These are phyloP conservation scores for Hordeum marinum DNA, from an alignment of 176 grass and related monocot species.

Conservation along the genomic window DNA sequence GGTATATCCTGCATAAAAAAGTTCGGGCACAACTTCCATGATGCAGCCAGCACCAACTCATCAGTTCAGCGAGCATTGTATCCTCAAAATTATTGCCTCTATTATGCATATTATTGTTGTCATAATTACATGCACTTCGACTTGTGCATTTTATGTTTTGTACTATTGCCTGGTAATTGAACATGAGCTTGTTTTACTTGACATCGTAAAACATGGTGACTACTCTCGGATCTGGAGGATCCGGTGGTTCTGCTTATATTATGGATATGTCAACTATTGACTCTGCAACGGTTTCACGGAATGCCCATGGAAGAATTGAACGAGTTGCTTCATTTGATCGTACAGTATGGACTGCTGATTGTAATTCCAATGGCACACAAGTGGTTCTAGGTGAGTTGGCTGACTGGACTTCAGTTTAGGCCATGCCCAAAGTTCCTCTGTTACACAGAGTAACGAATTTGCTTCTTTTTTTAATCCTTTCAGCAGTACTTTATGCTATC, in stretches of 20 bases:
- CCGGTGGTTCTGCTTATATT: conserved; percentile 45
- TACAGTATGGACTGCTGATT: conserved; percentile 69
- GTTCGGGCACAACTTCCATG: conserved; percentile 7
- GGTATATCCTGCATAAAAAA: conserved; percentile 55
- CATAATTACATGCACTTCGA: neutral
- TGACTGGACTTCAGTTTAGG: neutral
- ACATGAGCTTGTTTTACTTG: conserved; percentile 42
- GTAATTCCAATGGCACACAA: conserved; percentile 39
- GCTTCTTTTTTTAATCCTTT: neutral
- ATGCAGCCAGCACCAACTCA: conserved; percentile 21
- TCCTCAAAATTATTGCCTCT: conserved; percentile 29
- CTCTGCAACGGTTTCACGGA: neutral
- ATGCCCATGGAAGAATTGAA: conserved; percentile 2
- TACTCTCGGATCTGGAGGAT: conserved; percentile 55
- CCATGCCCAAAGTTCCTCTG: too few species aligned
- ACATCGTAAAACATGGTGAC: conserved; percentile 60
- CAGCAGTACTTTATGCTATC: neutral
- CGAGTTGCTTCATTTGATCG: conserved; percentile 37
- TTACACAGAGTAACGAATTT: too few species aligned
- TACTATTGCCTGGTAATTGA: conserved; percentile 5
- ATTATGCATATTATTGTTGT: conserved; percentile 5
- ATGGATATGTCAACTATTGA: conserved; percentile 55
- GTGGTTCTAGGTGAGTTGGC: conserved; percentile 56
- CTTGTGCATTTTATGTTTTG: conserved; percentile 7
- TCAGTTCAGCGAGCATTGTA: conserved; percentile 53